Evolutionary conservation across 2,329 filamentous ascomycete genomes (phyloP).

Genomic region (Trichoderma endophyticum): DNA sequence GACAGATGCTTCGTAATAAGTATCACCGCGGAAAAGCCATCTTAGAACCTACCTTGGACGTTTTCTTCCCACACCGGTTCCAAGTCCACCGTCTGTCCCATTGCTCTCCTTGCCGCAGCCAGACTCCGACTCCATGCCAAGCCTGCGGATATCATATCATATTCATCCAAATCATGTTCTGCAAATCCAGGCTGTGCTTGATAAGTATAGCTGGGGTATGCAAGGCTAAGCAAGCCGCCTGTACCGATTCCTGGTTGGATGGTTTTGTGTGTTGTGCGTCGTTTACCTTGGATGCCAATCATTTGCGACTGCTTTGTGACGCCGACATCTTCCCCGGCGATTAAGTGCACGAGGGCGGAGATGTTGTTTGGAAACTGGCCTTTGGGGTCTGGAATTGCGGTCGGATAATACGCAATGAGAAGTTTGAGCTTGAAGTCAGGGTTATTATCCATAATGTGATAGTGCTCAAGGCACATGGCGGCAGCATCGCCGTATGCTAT

Average conservation of each 20-base stretch:
- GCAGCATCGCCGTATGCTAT: constrained; percentile 45
- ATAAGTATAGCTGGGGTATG: constrained; percentile 42
- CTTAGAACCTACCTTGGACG: constrained; percentile 47
- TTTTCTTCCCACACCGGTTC: constrained; percentile 66
- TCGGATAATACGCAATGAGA: constrained; percentile 46
- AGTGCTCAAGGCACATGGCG: constrained; percentile 42
- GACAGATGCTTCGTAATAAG: background rate
- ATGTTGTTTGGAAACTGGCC: constrained; percentile 41
- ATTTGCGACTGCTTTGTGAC: constrained; percentile 43
- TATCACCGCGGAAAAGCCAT: background rate
- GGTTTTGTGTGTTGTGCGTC: constrained; percentile 32
- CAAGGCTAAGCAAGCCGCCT: constrained; percentile 35
- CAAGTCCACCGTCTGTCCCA: constrained; percentile 60
- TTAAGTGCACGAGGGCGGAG: constrained; percentile 40
- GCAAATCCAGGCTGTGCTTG: constrained; percentile 63
- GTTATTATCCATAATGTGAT: constrained; percentile 44
- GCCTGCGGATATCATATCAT: constrained; percentile 60
- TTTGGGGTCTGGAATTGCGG: constrained; percentile 41
- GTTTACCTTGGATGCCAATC: constrained; percentile 45
- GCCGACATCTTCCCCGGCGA: constrained; percentile 37
- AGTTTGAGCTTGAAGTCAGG: constrained; percentile 41
- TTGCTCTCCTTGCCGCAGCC: constrained; percentile 56
- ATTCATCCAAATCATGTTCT: constrained; percentile 66
- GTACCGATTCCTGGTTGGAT: constrained; percentile 38
- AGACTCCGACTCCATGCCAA: constrained; percentile 68